phyloP scores from a whole-genome alignment of 1,284 basidiomycete species.

The Sphagnurus paluster region DNA sequence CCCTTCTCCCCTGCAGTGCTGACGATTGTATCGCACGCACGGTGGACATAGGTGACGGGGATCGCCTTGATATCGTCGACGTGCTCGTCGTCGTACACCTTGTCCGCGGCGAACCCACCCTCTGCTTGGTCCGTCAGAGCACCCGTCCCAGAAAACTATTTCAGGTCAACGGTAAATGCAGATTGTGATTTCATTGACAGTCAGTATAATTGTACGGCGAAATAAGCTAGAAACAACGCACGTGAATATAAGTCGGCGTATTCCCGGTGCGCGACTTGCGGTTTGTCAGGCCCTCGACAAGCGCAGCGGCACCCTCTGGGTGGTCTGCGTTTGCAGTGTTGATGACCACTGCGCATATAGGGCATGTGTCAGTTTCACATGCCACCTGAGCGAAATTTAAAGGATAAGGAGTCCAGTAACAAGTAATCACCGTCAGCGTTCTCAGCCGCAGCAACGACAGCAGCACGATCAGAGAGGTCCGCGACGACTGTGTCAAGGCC shows the following conservation, averaged over 20 bases:
- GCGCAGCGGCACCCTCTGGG: conserved; percentile 13
- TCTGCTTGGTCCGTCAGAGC: conserved; percentile 14
- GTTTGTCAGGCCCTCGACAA: conserved; percentile 16
- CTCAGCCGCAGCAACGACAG: conserved; percentile 13
- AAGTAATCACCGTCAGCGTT: conserved; percentile 13
- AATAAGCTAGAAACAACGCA: not conserved
- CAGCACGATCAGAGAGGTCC: conserved; percentile 10
- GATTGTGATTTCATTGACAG: too few species aligned
- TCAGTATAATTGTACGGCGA: not conserved
- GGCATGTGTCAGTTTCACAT: not conserved
- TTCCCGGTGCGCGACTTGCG: conserved; percentile 15
- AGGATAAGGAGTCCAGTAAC: not conserved
- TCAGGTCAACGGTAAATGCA: too few species aligned
- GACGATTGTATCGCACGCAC: conserved; percentile 13
- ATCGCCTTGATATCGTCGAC: conserved; percentile 18
- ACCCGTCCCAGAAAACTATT: conserved; percentile 16
- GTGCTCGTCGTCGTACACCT: conserved; percentile 17
- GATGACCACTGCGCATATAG: conserved; percentile 12
- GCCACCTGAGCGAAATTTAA: not conserved
- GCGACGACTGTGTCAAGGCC: conserved; percentile 16
- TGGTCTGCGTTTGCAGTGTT: conserved; percentile 16
- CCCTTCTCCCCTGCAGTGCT: conserved; percentile 14
- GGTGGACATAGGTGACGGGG: conserved; percentile 15
- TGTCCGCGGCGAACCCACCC: conserved; percentile 14
- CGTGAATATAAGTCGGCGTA: conserved; percentile 14